Percentiles rank a stretch among this genome's conserved stretches.
phyloP scores from a whole-genome alignment of 352 stramenopile species.

The Globisporangium nunn region DNA sequence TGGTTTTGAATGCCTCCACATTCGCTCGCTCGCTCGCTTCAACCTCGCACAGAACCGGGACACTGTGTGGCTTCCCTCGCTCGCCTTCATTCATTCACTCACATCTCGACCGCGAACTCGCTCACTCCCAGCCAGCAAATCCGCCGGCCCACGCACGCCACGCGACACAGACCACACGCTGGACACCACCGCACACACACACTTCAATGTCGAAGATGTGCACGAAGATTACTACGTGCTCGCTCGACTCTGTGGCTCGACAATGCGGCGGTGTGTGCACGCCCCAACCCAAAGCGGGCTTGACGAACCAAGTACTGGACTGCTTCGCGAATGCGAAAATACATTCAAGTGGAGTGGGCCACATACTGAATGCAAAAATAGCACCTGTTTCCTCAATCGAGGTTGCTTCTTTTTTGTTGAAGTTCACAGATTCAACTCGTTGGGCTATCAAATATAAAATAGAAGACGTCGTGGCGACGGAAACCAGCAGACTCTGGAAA shows the following conservation, averaged over 20 bases:
- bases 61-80: not conserved
- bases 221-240: too few species aligned
- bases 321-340: too few species aligned
- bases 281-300: too few species aligned
- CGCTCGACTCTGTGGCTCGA: not conserved
- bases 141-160: not conserved
- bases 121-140: slow-evolving; percentile 8
- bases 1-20: not conserved
- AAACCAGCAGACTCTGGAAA: too few species aligned
- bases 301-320: not conserved
- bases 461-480: too few species aligned
- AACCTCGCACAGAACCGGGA: slow-evolving; percentile 24
- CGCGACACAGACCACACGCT: too few species aligned
- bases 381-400: slow-evolving; percentile 13
- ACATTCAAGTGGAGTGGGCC: not conserved
- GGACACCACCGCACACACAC: not conserved
- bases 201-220: not conserved
- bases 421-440: slow-evolving; percentile 1
- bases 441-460: too few species aligned
- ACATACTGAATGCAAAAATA: not conserved
- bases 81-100: too few species aligned
- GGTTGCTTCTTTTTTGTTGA: slow-evolving; percentile 31
- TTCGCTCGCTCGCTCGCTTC: slow-evolving; percentile 17
- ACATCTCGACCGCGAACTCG: slow-evolving; percentile 1
- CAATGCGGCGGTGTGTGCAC: not conserved